A percentile compares a stretch with the other conserved stretches of the same genome.
Conservation (phyloP, 176 grass and related monocot genomes). For the Puya raimondii region DNA sequence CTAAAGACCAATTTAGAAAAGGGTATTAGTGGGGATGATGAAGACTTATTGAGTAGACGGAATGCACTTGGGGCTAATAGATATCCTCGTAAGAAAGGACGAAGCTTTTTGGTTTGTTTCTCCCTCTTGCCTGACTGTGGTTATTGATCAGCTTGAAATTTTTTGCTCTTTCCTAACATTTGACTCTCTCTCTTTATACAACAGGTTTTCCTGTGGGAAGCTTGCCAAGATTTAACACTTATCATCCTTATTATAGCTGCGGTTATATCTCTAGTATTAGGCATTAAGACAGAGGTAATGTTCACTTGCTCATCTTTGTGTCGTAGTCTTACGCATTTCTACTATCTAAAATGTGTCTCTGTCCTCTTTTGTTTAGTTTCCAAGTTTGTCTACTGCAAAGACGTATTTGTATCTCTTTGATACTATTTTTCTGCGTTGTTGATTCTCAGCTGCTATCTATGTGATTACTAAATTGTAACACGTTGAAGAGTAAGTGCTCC, state of each 20-base stretch:
- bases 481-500: too few species aligned
- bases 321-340: not conserved
- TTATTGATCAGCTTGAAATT: slow-evolving; percentile 2
- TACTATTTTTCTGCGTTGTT: not conserved
- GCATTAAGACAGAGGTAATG: slow-evolving; percentile 86
- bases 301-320: slow-evolving; percentile 8
- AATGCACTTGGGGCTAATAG: slow-evolving; percentile 71
- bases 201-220: slow-evolving; percentile 89
- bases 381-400: not conserved
- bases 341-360: not conserved
- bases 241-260: slow-evolving; percentile 96
- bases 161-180: slow-evolving; percentile 5
- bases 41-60: slow-evolving; percentile 44
- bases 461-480: not conserved
- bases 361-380: not conserved
- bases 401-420: not conserved
- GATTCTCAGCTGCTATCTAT: not conserved
- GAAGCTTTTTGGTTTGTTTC: slow-evolving; percentile 53
- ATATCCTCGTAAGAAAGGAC: slow-evolving; percentile 91
- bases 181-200: slow-evolving; percentile 11
- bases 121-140: not conserved
- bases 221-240: slow-evolving; percentile 82
- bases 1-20: slow-evolving; percentile 53
- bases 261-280: slow-evolving; percentile 74
- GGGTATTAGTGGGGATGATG: slow-evolving; percentile 48